Evolutionary conservation across 129 eudicot species (phyloP).

Genomic region (Chrysanthemum lavandulifolium): DNA sequence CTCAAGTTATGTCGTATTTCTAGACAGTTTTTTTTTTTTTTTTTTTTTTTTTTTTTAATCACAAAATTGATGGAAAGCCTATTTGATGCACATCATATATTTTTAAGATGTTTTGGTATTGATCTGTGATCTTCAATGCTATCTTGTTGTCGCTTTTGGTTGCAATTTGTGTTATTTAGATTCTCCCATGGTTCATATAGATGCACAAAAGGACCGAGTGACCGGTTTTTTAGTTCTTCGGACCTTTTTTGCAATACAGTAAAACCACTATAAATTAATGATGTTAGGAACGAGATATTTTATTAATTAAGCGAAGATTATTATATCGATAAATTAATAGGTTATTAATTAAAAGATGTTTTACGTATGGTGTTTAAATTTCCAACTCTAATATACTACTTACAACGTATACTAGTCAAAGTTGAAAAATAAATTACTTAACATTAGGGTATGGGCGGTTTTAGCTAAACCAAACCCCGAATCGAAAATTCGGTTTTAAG

Average conservation of each 20-base stretch:
- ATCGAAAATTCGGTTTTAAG: too few species aligned
- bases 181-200: background rate
- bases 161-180: background rate
- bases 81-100: slow-evolving; percentile 28
- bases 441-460: too few species aligned
- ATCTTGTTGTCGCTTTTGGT: background rate
- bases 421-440: too few species aligned
- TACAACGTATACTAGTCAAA: too few species aligned
- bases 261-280: too few species aligned
- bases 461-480: too few species aligned
- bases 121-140: background rate
- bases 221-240: background rate
- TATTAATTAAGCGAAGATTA: too few species aligned
- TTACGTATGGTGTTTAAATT: too few species aligned
- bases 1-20: slow-evolving; percentile 4
- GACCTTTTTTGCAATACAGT: background rate
- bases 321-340: too few species aligned
- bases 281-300: too few species aligned
- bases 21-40: slow-evolving; percentile 3
- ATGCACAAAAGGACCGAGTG: background rate
- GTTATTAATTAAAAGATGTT: too few species aligned
- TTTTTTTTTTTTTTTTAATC: background rate
- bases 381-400: too few species aligned
- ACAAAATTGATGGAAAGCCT: slow-evolving; percentile 18
- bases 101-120: slow-evolving; percentile 18